These are phyloP conservation scores for Melanogaster broomeanus DNA, from an alignment of 768 basidiomycete species.

Conservation along the genomic window DNA sequence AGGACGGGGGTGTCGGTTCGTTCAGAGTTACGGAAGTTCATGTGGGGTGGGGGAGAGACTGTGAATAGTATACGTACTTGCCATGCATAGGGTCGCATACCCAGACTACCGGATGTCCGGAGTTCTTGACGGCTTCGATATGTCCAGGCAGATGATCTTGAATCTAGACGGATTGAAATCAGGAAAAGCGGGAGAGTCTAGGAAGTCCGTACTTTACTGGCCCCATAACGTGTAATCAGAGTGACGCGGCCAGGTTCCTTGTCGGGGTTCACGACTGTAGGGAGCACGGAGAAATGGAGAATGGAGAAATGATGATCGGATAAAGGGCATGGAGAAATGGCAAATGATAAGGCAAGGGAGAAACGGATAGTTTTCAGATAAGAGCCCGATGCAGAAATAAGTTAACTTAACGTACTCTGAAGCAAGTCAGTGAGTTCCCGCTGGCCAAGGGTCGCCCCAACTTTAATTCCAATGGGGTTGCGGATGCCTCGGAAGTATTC, in stretches of 20 bases:
- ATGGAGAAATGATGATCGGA: not conserved
- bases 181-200: not conserved
- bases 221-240: conserved; percentile 93
- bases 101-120: conserved; percentile 90
- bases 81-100: conserved; percentile 99
- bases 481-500: conserved; percentile 93
- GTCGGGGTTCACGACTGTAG: conserved; percentile 81
- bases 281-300: not conserved
- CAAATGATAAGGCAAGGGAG: not conserved
- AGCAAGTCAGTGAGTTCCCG: conserved; percentile 79
- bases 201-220: conserved; percentile 59
- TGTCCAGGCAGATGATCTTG: conserved; percentile 74
- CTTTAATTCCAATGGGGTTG: conserved; percentile 95
- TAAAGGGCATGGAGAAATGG: not conserved
- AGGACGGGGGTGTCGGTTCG: not conserved
- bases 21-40: conserved; percentile 1
- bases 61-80: conserved; percentile 66
- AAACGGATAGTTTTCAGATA: not conserved
- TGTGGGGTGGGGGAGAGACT: not conserved
- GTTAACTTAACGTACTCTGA: conserved; percentile 54
- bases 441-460: conserved; percentile 82
- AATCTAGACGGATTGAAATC: conserved; percentile 49
- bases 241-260: conserved; percentile 83
- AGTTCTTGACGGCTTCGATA: conserved; percentile 75
- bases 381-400: not conserved